A percentile compares a stretch with the other conserved stretches of the same genome.
phyloP scores from a whole-genome alignment of 768 basidiomycete species.

The Hysterangium stoloniferum region DNA sequence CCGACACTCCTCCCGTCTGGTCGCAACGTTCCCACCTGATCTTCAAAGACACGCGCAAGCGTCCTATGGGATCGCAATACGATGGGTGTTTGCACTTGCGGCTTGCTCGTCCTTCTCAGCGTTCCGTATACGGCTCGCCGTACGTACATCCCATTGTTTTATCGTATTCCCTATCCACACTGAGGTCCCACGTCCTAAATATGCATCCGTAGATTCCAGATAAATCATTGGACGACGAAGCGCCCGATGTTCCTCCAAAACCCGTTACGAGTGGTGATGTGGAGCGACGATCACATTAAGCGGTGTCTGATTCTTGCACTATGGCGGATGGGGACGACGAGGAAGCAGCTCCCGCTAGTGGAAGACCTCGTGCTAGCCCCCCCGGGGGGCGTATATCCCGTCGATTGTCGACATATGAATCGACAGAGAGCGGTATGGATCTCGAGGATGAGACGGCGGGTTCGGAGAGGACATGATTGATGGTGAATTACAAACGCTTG shows the following conservation, averaged over 20 bases:
- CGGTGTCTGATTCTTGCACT: no score
- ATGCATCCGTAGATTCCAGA: constrained; percentile 37
- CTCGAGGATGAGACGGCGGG: constrained; percentile 35
- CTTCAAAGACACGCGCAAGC: constrained; percentile 47
- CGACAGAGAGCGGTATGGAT: constrained; percentile 39
- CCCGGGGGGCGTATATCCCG: no score
- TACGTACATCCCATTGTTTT: constrained; percentile 24
- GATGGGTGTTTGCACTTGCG: constrained; percentile 55
- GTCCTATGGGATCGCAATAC: constrained; percentile 53
- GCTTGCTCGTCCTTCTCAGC: constrained; percentile 50
- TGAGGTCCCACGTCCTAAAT: no score
- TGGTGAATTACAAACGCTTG: no score
- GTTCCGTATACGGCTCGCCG: constrained; percentile 53
- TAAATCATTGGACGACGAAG: constrained; percentile 25
- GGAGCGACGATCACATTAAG: no score
- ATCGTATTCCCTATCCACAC: no score
- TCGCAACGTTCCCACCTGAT: constrained; percentile 42
- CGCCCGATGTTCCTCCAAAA: constrained; percentile 14
- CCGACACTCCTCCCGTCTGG: constrained; percentile 49
- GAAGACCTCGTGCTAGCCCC: no score
- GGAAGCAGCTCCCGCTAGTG: background rate
- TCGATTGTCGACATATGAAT: constrained; percentile 45
- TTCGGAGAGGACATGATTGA: no score
- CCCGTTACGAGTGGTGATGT: no score
- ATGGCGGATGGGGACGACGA: no score